Evolutionary conservation across 2,329 filamentous ascomycete species (phyloP).

Genomic region (Aspergillus piperis): DNA sequence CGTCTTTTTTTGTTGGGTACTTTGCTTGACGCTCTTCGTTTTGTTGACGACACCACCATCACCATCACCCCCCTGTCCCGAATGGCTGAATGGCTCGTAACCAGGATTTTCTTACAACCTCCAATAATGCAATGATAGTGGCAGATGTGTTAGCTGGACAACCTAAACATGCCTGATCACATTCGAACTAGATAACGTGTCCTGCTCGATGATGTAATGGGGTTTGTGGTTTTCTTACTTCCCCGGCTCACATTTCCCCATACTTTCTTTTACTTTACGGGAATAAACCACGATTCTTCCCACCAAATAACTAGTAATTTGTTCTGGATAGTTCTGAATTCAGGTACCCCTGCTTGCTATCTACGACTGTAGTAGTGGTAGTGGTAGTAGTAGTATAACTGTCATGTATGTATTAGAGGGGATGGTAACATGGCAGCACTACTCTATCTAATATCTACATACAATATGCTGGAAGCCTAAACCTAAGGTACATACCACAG

Average conservation of each 20-base stretch:
- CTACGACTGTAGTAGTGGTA: background rate
- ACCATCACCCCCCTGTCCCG: background rate
- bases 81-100: background rate
- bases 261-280: background rate
- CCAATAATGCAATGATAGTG: background rate
- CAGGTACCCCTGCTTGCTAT: background rate
- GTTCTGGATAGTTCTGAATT: background rate
- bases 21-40: conserved; percentile 6
- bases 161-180: no score
- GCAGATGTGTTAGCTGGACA: background rate
- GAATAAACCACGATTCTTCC: background rate
- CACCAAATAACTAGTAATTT: background rate
- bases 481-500: background rate
- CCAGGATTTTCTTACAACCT: background rate
- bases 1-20: conserved; percentile 18
- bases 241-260: background rate
- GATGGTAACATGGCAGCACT: background rate
- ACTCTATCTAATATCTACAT: background rate
- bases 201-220: conserved; percentile 10
- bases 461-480: background rate
- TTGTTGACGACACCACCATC: background rate
- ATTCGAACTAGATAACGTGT: background rate
- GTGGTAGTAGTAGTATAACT: background rate
- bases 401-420: background rate
- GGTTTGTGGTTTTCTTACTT: background rate